phyloP scores from a whole-genome alignment of 2,329 filamentous ascomycete genomes.

The Fusarium sp. region DNA sequence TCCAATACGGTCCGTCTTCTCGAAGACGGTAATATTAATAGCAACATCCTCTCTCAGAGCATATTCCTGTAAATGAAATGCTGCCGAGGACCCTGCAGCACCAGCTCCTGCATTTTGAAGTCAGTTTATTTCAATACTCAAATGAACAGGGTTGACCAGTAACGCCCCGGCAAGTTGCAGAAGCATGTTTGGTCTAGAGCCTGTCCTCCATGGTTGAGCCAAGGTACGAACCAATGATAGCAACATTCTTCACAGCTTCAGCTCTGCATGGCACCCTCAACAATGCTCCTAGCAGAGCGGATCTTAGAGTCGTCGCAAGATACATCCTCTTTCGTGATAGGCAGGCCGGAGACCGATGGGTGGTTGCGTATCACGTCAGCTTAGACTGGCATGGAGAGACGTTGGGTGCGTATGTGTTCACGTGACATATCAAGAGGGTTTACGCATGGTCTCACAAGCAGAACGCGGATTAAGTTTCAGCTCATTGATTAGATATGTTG shows the following conservation, averaged over 20 bases:
- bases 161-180: background rate
- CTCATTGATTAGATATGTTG: too few species aligned
- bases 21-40: constrained; percentile 88
- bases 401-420: background rate
- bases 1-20: constrained; percentile 80
- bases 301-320: constrained; percentile 13
- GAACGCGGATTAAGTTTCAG: background rate
- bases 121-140: constrained; percentile 14
- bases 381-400: background rate
- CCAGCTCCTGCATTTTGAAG: constrained; percentile 76
- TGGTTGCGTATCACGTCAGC: constrained; percentile 5
- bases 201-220: background rate
- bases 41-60: constrained; percentile 69
- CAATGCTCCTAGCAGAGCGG: constrained; percentile 39
- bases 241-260: constrained; percentile 50
- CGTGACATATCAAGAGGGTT: constrained; percentile 2
- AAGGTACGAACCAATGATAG: constrained; percentile 52
- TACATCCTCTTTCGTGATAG: constrained; percentile 30
- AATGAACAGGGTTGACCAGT: background rate
- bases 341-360: background rate
- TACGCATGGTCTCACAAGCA: background rate
- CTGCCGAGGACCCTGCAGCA: constrained; percentile 85
- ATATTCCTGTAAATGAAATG: constrained; percentile 83
- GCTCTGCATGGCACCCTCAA: constrained; percentile 18
- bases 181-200: background rate